Percentiles rank a stretch among this genome's conserved stretches.
Conservation (phyloP, 2,329 filamentous ascomycete genomes). For the Fusarium chaquense region DNA sequence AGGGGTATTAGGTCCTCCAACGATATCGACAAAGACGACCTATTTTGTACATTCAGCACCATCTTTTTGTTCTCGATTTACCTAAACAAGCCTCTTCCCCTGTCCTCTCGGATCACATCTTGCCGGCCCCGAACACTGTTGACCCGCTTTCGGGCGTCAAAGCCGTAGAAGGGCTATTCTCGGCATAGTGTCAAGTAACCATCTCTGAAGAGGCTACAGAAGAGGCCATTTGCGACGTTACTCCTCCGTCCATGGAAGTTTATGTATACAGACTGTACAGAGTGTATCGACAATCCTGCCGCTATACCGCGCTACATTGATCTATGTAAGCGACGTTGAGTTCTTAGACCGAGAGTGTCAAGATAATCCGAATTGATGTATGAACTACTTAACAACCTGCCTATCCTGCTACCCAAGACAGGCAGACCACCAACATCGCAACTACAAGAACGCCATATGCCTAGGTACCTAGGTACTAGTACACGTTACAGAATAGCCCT, state of each 20-base stretch:
- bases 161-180: slow-evolving; percentile 22
- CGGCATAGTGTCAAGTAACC: slow-evolving; percentile 18
- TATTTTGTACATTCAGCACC: background rate
- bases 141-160: slow-evolving; percentile 38
- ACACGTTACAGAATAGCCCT: background rate
- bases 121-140: slow-evolving; percentile 16
- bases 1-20: slow-evolving; percentile 23
- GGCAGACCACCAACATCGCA: background rate
- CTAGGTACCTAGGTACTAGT: too few relatives aligned
- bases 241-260: background rate
- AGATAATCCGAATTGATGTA: background rate
- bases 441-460: background rate
- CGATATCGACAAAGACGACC: slow-evolving; percentile 13
- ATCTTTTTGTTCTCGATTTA: background rate
- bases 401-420: background rate
- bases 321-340: background rate
- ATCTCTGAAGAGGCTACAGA: background rate
- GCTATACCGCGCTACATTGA: background rate
- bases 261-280: background rate
- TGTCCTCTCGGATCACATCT: slow-evolving; percentile 5
- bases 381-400: background rate
- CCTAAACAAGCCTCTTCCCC: background rate
- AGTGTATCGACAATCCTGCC: background rate
- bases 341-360: background rate
- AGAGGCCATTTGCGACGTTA: background rate